These are phyloP conservation scores for Eragrostis curvula DNA, from an alignment of 176 grass and related monocot species.

Conservation along the genomic window DNA sequence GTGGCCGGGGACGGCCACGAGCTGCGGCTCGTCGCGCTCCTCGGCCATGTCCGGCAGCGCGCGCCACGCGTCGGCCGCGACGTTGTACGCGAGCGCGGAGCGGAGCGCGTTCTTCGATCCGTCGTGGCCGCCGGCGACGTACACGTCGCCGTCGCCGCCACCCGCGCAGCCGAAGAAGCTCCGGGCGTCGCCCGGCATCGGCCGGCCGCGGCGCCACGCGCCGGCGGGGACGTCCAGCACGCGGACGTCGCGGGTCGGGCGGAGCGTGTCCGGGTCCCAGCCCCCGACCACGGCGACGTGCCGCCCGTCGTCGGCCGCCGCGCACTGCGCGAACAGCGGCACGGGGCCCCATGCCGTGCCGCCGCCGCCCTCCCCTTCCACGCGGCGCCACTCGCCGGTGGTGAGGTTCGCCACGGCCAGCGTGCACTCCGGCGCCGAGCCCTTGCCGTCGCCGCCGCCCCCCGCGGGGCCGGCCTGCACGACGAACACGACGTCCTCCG, in stretches of 20 bases:
- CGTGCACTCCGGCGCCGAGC: neutral
- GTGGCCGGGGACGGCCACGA: conserved; percentile 13
- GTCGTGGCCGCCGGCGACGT: conserved; percentile 65
- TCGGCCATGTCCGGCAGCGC: conserved; percentile 59
- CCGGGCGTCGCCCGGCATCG: conserved; percentile 42
- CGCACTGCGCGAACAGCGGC: conserved; percentile 55
- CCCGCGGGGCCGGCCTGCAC: conserved; percentile 40
- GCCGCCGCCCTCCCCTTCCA: neutral
- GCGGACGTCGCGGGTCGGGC: conserved; percentile 43
- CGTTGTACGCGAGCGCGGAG: conserved; percentile 52
- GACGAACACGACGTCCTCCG: conserved; percentile 66
- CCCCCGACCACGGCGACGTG: conserved; percentile 55
- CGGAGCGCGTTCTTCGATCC: conserved; percentile 64
- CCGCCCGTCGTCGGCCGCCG: conserved; percentile 33
- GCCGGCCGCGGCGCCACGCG: conserved; percentile 42
- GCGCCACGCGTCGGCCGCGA: conserved; percentile 46
- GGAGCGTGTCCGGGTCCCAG: conserved; percentile 52
- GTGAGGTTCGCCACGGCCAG: conserved; percentile 43
- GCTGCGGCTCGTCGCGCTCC: conserved; percentile 73
- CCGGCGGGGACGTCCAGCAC: conserved; percentile 49
- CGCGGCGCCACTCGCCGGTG: conserved; percentile 50
- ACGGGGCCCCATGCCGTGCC: conserved; percentile 34
- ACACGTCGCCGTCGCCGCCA: neutral
- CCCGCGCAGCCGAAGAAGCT: conserved; percentile 66
- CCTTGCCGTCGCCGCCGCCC: neutral